phyloP scores from a whole-genome alignment of 2,329 filamentous ascomycete species.

The Stemphylium vesicarium region DNA sequence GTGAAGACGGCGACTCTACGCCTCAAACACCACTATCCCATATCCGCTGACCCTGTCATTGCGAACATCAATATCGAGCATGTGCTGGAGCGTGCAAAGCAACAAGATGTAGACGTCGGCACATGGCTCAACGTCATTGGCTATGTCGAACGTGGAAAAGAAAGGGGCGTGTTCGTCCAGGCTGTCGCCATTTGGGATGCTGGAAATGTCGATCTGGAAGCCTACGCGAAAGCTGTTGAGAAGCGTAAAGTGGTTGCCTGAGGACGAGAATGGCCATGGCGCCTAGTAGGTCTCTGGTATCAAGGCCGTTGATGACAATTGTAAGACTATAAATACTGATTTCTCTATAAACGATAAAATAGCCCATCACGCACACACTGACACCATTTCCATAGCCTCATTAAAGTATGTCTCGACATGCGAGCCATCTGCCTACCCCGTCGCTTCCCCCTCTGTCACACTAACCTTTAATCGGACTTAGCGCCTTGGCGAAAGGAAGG shows the following conservation, averaged over 20 bases:
- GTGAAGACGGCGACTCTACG: conserved; percentile 65
- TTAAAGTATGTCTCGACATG: too few species aligned
- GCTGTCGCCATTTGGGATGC: conserved; percentile 80
- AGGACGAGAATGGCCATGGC: background rate
- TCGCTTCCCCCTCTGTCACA: too few species aligned
- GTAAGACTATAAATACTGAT: too few species aligned
- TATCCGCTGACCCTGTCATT: conserved; percentile 45
- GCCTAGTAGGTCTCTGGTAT: background rate
- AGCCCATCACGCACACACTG: too few species aligned
- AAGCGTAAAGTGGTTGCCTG: conserved; percentile 10
- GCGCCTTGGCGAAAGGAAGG: too few species aligned
- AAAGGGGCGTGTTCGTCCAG: conserved; percentile 63
- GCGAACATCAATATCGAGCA: conserved; percentile 74
- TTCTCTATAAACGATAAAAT: too few species aligned
- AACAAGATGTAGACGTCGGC: conserved; percentile 72
- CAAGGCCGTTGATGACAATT: too few species aligned
- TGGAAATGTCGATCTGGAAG: conserved; percentile 71
- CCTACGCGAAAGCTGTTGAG: conserved; percentile 67
- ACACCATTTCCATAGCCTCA: too few species aligned
- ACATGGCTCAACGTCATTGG: conserved; percentile 90
- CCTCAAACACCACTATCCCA: conserved; percentile 71
- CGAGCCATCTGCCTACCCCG: too few species aligned
- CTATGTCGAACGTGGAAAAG: conserved; percentile 61
- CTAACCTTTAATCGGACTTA: too few species aligned
- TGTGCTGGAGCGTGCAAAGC: conserved; percentile 69